phyloP scores from a whole-genome alignment of 2,329 filamentous ascomycete species.

The Claviceps cyperi region DNA sequence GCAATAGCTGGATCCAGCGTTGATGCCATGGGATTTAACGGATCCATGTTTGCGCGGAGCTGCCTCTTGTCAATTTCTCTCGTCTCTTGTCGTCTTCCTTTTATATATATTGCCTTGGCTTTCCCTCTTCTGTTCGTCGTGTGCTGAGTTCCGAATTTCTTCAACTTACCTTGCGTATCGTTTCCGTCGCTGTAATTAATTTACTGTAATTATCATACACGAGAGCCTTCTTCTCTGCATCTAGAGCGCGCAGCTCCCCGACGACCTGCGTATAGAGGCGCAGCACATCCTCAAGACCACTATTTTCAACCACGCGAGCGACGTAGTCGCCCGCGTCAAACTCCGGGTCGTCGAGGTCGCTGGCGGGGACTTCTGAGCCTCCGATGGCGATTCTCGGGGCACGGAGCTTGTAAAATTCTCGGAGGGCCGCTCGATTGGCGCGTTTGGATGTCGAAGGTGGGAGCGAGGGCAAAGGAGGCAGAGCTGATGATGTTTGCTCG shows the following conservation, averaged over 20 bases:
- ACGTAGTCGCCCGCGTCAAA: constrained; percentile 66
- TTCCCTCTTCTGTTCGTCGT: background rate
- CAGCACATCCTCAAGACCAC: constrained; percentile 53
- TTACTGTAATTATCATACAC: constrained; percentile 99
- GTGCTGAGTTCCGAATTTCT: background rate
- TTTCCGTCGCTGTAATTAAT: constrained; percentile 89
- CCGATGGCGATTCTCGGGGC: constrained; percentile 30
- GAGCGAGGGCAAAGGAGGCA: constrained; percentile 13
- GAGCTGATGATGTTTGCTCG: constrained; percentile 16
- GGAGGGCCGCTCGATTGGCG: constrained; percentile 70
- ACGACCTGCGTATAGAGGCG: constrained; percentile 56
- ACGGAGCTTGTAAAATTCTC: constrained; percentile 82
- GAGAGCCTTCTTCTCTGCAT: constrained; percentile 90
- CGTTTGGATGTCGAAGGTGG: constrained; percentile 26
- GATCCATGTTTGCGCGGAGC: constrained; percentile 74
- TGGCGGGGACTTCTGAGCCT: constrained; percentile 43
- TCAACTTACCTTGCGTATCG: constrained; percentile 58
- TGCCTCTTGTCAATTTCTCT: constrained; percentile 14
- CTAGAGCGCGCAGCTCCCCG: constrained; percentile 73
- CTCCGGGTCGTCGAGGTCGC: constrained; percentile 57
- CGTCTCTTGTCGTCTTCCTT: background rate
- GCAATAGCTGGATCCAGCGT: constrained; percentile 60
- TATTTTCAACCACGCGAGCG: constrained; percentile 41
- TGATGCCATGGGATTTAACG: constrained; percentile 56
- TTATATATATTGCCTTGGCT: background rate